Base-by-base conservation (phyloP, 2,329 filamentous ascomycete species). In the Akanthomyces uredinophilus region DNA sequence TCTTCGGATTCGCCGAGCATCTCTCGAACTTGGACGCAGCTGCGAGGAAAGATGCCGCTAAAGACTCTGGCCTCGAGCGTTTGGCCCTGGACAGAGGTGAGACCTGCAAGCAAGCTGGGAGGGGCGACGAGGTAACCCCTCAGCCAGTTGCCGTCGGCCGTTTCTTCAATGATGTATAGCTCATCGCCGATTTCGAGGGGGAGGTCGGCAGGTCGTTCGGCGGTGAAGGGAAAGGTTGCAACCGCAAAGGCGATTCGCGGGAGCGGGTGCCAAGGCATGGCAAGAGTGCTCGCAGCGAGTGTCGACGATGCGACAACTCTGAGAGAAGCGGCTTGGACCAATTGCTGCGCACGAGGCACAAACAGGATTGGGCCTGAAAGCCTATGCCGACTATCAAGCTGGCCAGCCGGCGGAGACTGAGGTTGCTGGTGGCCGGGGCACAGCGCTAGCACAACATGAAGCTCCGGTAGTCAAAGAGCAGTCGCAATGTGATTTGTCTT, bases 161-260 rank as follows among this genome's bases (percentile, higher is more conserved):
- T 96, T 77, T 98, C 92, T 77, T 98, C 94, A 72, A 99, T 97
- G 68, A 99, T 96, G 78, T 99, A 99, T 66, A 99, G 82, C 78
- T 99, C 95, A 83, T 99, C 95, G 74, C 95, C 95, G 66, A 99
- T 91, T 77, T 99, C 93, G 73, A 99, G 88, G 11, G 96, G 95
- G 22, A 99, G 87, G 77, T 99, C 95, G 74, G 92, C 91, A 60
- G 92, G 87, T 67, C 88, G 88, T 64, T 90, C 88, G 64, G 95
- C 91, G 69, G 90, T 84, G 78, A 99, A 99, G 43, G 95, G 95
- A 75, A 93, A 96, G 68, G 89, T 93, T 81, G 94, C 95, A 76
- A 99, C 91, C 70, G 94, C 96, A 81, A 98, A 99, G 73, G 93
- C 95, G 81, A 99, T 97, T 71, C 92, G 91, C 77, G 93, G 91